A percentile compares a stretch with the other conserved stretches of the same genome.
Evolutionary conservation across 768 basidiomycete genomes (phyloP).

Genomic region (Boletales sp.): DNA sequence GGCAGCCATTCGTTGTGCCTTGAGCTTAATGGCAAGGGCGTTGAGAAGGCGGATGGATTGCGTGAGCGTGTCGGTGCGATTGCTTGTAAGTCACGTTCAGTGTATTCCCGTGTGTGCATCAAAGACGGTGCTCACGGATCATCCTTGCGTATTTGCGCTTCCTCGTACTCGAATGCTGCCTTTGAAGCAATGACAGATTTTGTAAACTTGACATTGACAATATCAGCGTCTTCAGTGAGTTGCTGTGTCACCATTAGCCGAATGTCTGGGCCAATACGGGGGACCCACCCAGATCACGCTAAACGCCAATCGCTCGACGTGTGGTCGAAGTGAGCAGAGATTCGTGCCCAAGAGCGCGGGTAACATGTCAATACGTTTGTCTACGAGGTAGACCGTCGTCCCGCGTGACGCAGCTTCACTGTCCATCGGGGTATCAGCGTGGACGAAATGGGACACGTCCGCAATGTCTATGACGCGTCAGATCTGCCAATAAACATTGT

Average conservation of each 20-base stretch:
- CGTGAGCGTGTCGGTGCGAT: constrained; percentile 77
- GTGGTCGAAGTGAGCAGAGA: constrained; percentile 86
- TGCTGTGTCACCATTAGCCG: constrained; percentile 49
- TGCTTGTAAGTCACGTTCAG: constrained; percentile 38
- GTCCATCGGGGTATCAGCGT: constrained; percentile 93
- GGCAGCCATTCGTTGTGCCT: constrained; percentile 82
- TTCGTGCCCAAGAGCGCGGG: constrained; percentile 93
- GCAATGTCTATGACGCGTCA: constrained; percentile 72
- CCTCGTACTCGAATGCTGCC: constrained; percentile 94
- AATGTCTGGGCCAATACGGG: not conserved
- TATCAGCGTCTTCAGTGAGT: constrained; percentile 82
- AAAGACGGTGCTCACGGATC: constrained; percentile 58
- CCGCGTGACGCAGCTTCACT: constrained; percentile 92
- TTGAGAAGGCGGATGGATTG: constrained; percentile 87
- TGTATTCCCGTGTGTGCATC: not conserved
- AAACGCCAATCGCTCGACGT: constrained; percentile 93
- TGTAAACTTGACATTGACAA: constrained; percentile 85
- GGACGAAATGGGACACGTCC: constrained; percentile 96
- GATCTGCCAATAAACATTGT: not conserved
- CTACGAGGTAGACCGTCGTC: constrained; percentile 96
- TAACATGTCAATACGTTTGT: constrained; percentile 98
- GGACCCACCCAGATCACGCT: constrained; percentile 85
- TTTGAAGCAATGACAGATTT: constrained; percentile 98
- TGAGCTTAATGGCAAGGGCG: constrained; percentile 78
- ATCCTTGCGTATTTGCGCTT: constrained; percentile 92